These are phyloP conservation scores for Picochlorum sp. DNA, from an alignment of 139 green algal genomes.

Conservation along the genomic window DNA sequence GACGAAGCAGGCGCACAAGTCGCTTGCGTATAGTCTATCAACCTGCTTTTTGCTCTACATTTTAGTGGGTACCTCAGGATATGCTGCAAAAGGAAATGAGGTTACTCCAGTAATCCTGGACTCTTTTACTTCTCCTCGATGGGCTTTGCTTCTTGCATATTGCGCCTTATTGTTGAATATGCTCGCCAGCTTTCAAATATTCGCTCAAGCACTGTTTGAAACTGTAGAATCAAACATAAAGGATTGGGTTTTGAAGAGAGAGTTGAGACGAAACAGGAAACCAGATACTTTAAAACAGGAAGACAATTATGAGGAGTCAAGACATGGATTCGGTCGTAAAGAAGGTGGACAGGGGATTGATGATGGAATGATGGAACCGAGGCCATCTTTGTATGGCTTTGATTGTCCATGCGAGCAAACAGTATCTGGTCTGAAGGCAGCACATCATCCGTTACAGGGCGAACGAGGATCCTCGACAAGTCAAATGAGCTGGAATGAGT, in stretches of 20 bases:
- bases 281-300: neutral
- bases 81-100: constrained; percentile 22
- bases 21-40: constrained; percentile 13
- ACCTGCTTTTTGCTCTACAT: constrained; percentile 28
- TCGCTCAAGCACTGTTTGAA: constrained; percentile 27
- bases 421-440: neutral
- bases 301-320: neutral
- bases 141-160: constrained; percentile 25
- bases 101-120: constrained; percentile 26
- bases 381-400: neutral
- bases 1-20: constrained; percentile 16
- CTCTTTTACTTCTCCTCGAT: constrained; percentile 14
- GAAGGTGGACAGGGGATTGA: neutral
- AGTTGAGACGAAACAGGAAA: neutral
- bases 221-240: constrained; percentile 11
- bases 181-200: constrained; percentile 27
- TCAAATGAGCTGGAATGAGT: constrained; percentile 1
- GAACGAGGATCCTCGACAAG: neutral
- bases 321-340: no score
- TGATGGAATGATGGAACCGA: neutral
- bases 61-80: constrained; percentile 22
- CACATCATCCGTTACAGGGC: neutral
- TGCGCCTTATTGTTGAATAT: constrained; percentile 34
- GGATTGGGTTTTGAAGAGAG: neutral
- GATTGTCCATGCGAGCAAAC: neutral